A percentile compares a stretch with the other conserved stretches of the same genome.
These are phyloP conservation scores for Xylariaceae sp. DNA, from an alignment of 2,329 filamentous ascomycete genomes.

Conservation along the genomic window DNA sequence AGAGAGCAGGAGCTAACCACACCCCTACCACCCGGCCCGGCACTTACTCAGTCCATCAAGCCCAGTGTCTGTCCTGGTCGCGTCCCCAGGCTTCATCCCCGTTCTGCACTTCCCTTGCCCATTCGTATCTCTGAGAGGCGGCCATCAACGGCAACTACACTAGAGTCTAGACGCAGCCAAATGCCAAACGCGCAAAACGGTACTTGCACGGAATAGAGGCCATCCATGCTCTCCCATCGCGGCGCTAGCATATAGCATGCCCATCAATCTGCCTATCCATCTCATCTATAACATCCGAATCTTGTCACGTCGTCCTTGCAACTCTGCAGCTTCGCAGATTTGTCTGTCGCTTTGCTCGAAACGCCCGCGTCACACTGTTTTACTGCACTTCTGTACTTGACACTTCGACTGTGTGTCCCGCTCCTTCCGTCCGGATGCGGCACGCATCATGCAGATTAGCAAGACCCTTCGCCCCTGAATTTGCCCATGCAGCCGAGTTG, in stretches of 20 bases:
- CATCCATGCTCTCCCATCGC: background rate
- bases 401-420: too few species aligned
- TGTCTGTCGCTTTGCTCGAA: too few species aligned
- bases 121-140: background rate
- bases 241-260: background rate
- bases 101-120: background rate
- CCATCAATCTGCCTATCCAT: background rate
- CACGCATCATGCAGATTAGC: too few species aligned
- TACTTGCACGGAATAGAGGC: background rate
- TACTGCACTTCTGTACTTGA: too few species aligned
- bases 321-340: background rate
- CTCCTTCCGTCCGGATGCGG: too few species aligned
- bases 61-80: background rate
- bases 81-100: background rate
- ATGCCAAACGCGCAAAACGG: background rate
- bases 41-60: background rate
- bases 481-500: too few species aligned
- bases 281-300: background rate
- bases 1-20: background rate
- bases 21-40: background rate
- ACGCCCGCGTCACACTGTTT: too few species aligned
- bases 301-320: background rate
- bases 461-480: too few species aligned
- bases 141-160: background rate
- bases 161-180: background rate